Evolutionary conservation across 176 grass and related monocot genomes (phyloP).

Genomic region (Elymus sibiricus): DNA sequence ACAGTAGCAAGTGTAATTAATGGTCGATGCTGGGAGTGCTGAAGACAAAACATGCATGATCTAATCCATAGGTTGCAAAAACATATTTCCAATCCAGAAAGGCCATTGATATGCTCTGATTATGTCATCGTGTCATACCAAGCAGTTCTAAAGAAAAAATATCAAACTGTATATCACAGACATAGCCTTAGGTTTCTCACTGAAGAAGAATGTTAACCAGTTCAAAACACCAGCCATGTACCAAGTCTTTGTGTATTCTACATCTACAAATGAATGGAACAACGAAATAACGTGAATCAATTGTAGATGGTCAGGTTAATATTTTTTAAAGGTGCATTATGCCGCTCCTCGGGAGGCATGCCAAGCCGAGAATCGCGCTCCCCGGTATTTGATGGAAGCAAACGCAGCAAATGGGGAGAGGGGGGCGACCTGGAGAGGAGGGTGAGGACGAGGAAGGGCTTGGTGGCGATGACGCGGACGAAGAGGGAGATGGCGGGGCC

Average conservation of each 20-base stretch:
- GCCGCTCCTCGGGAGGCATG: neutral
- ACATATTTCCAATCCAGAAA: neutral
- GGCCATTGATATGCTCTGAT: neutral
- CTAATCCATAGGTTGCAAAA: neutral
- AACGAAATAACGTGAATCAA: neutral
- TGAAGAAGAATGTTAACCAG: neutral
- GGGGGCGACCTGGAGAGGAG: no score
- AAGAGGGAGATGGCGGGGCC: no score
- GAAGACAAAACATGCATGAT: neutral
- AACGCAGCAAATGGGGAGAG: no score
- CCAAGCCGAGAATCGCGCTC: no score
- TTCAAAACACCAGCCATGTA: conserved; percentile 1
- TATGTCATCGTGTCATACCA: neutral
- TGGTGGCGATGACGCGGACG: no score
- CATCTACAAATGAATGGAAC: neutral
- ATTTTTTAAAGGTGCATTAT: neutral
- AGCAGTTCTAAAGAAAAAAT: neutral
- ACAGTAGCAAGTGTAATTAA: no score
- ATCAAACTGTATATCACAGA: neutral
- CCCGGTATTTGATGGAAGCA: no score
- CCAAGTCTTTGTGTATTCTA: neutral
- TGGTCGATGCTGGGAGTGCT: neutral
- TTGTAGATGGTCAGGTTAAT: neutral
- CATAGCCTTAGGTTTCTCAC: neutral
- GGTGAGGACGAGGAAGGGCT: no score